These are phyloP conservation scores for Colletotrichum zoysiae DNA, from an alignment of 2,329 filamentous ascomycete genomes.

Conservation along the genomic window DNA sequence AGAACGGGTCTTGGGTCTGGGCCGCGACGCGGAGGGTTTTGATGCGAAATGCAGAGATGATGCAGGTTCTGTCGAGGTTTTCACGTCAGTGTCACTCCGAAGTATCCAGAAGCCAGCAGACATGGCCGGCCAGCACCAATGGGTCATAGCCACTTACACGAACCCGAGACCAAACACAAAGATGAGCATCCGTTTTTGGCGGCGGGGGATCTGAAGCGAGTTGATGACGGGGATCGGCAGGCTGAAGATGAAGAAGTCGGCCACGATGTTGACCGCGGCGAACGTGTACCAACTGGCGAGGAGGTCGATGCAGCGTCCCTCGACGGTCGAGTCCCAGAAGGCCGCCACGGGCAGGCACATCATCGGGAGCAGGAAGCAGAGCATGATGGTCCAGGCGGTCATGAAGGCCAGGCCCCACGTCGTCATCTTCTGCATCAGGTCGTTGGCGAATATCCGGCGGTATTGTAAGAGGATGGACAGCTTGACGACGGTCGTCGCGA, in stretches of 20 bases:
- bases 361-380: conserved; percentile 48
- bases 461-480: conserved; percentile 55
- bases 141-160: conserved; percentile 43
- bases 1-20: conserved; percentile 44
- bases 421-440: conserved; percentile 44
- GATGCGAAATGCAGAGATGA: conserved; percentile 49
- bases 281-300: conserved; percentile 49
- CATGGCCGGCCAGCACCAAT: neutral
- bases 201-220: conserved; percentile 43
- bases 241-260: conserved; percentile 47
- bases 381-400: conserved; percentile 47
- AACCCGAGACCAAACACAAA: conserved; percentile 47
- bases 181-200: conserved; percentile 45
- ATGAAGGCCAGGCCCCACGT: conserved; percentile 47
- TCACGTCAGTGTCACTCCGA: neutral
- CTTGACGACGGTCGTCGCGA: conserved; percentile 51
- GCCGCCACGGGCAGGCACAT: conserved; percentile 48
- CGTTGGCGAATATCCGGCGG: conserved; percentile 53
- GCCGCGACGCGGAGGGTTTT: conserved; percentile 46
- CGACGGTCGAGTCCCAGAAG: conserved; percentile 45
- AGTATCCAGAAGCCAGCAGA: neutral
- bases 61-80: conserved; percentile 44
- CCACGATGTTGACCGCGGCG: conserved; percentile 47
- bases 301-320: conserved; percentile 46
- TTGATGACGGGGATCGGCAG: conserved; percentile 47